Evolutionary conservation across 805 yeast species (phyloP), one percentile per base, ranked within the genome.

Genomic region (Wickerhamomyces hampshirensis): DNA sequence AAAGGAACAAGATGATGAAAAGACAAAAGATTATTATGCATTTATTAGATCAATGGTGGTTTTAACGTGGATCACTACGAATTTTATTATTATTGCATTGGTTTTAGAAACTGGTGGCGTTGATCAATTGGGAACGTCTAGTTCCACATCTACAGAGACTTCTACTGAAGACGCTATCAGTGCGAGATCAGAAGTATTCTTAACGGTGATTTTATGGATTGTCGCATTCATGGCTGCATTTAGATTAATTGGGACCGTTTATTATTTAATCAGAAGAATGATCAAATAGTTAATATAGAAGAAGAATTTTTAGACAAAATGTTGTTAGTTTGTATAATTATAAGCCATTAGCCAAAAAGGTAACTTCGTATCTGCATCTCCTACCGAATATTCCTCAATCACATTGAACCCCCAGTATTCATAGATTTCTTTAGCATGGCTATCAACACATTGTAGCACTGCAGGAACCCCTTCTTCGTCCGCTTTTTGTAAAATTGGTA

Each of bases 171-270:
- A 38, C 9, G 30, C 32, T 21, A 30, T 41, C 14, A 24, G 31
- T 24, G 23, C 30, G 3, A 70, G 81, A 58, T 69, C 86, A 1
- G 70, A 76, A 27, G 63, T 79, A 6, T 91, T 87, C 56, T 71
- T 91, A 58, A 75, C 93, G 5, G 86, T 91, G 21, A 81, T 91
- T 31, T 66, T 91, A 47, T 91, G 98, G 96, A 64, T 89, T 26
- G 98, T 91, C 29, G 96, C 96, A 4, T 84, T 80, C 18, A 74
- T 87, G 69, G 96, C 98, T 0, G 71, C 80, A 6, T 80, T 86
- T 58, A 68, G 97, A 44, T 82, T 91, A 47, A 34, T 81, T 18
- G 96, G 97, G 1, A 77, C 94, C 47, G 57, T 72, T 2, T 53
- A 73, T 27, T 91, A 78, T 55, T 61, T 86, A 53, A 35, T 69